Base-by-base conservation (phyloP, 176 grass and related monocot species). In the Musa schizocarpa region DNA sequence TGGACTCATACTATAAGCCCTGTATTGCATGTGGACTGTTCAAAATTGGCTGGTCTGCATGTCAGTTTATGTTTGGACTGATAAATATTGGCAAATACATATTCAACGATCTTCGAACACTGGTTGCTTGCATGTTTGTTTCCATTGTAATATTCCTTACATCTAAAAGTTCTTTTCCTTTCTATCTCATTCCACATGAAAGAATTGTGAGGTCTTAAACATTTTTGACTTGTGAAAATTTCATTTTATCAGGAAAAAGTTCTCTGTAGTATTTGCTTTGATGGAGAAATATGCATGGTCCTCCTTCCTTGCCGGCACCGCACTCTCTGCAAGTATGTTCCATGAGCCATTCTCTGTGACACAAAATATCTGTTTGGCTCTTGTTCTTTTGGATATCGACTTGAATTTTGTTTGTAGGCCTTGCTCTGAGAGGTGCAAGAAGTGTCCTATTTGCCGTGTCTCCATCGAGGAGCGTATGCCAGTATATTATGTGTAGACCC, bases 231-330 rank as follows among this genome's bases (percentile, higher is more conserved):
- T 25, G 0, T 22, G 12, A 50, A 56, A 24, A 50, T 77, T 16
- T 68, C 7, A 49, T 8, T 62, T 51, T 74, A 77, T 13, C 80
- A 94, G 87, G 91, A 94, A 55, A 77, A 73, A 8, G 79, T 90
- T 74, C 82, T 94, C 8, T 94, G 91, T 68, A 76, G 85, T 34
- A 79, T 94, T 81, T 94, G 87, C 71, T 94, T 90, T 51, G 87
- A 85, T 68, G 78, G 65, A 69, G 85, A 88, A 9, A 86, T 94
- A n/a, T 70, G 80, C 66, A 76, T 90, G 56, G 85, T 88, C 58
- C 54, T 90, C 56, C 85, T 82, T 90, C 85, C 85, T 53, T 90
- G 85, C 62, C 77, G 85, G 54, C 87, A 94, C 76, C 78, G 79
- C 85, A 76, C 81, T 82, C 84, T 94, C 27, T 94, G 91, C 91